Base-by-base conservation (phyloP, 352 stramenopile species). In the Halophytophthora polymorphica region DNA sequence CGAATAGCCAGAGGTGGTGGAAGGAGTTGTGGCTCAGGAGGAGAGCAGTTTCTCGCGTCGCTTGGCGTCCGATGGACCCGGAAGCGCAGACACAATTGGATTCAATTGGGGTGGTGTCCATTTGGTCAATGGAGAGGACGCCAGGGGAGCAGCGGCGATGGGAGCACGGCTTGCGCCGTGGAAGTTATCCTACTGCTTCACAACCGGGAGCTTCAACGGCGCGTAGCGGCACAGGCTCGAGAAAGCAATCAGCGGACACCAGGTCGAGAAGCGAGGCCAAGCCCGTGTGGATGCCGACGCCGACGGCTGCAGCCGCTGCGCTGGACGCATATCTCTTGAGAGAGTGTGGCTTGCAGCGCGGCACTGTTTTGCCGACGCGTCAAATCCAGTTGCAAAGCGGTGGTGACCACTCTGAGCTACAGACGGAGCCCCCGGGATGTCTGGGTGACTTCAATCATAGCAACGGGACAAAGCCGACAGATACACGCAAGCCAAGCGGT, bases 41-140 rank as follows among this genome's bases (percentile, higher is more conserved):
- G n/a, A 17, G 4, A 58, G 48, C 37, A 58, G 58, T 67, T 67
- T 64, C 46, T 59, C 21, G 53, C 59, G 59, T 67, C 59, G 37
- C 44, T 64, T 67, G 42, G 54, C 7, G 15, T 17, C 33, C 33
- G 2, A n/a, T 17, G 3, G 11, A 3, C 33, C 13, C 33, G 33
- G 13, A 38, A 38, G 33, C 33, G 33, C 13, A 3, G 11, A n/a
- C 25, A 31, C 25, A 31, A 31, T 31, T 31, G 25, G 25, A 17
- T 17, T 38, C 33, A 10, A 38, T 31, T 31, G 25, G 8, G 17
- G 21, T 53, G 39, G 18, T 4, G 15, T 53, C 29, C 42, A 14
- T 10, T 22, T 17, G 17, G 21, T 6, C 21, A 36, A 66, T 66
- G 58, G 57, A 45, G 43, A 39, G 52, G 33, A 28, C 38, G 0